A percentile compares a stretch with the other conserved stretches of the same genome.
phyloP scores from a whole-genome alignment of 2,329 filamentous ascomycete species.

The Aspergillus fischeri region DNA sequence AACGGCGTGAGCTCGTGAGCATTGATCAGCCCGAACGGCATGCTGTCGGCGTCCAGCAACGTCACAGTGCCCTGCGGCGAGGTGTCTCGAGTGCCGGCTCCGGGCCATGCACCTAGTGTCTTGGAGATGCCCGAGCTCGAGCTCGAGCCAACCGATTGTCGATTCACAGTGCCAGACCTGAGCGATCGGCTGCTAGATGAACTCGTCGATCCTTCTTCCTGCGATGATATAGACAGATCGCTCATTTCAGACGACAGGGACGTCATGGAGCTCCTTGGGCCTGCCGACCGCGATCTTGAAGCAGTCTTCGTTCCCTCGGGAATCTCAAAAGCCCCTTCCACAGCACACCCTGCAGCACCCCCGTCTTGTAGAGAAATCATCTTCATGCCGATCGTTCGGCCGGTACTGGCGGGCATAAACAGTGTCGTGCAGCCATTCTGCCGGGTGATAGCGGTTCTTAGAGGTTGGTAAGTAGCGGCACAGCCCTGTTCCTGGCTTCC shows the following conservation, averaged over 20 bases:
- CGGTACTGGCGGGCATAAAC: conserved; percentile 64
- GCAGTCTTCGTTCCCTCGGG: conserved; percentile 13
- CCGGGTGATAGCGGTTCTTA: conserved; percentile 57
- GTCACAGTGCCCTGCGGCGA: conserved; percentile 56
- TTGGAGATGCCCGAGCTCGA: conserved; percentile 21
- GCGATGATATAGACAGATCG: conserved; percentile 34
- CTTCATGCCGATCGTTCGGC: conserved; percentile 59
- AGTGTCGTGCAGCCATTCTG: conserved; percentile 60
- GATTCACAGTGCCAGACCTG: conserved; percentile 27
- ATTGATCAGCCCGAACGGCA: conserved; percentile 61
- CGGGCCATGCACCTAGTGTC: conserved; percentile 33
- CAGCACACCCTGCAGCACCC: conserved; percentile 25
- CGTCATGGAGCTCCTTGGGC: conserved; percentile 27
- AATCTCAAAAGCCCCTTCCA: conserved; percentile 27
- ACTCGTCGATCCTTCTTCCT: conserved; percentile 15
- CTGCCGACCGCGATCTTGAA: conserved; percentile 14
- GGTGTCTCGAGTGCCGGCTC: conserved; percentile 36
- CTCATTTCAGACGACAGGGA: conserved; percentile 34
- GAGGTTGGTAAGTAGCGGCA: conserved; percentile 58
- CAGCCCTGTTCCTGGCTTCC: conserved; percentile 56
- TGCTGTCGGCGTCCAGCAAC: conserved; percentile 54
- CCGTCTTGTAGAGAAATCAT: conserved; percentile 54
- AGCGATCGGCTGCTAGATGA: conserved; percentile 28
- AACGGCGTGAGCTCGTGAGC: conserved; percentile 67
- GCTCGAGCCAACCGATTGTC: conserved; percentile 22